Evolutionary conservation across 1,284 basidiomycete species (phyloP).

Genomic region (Sporisorium exsertum): DNA sequence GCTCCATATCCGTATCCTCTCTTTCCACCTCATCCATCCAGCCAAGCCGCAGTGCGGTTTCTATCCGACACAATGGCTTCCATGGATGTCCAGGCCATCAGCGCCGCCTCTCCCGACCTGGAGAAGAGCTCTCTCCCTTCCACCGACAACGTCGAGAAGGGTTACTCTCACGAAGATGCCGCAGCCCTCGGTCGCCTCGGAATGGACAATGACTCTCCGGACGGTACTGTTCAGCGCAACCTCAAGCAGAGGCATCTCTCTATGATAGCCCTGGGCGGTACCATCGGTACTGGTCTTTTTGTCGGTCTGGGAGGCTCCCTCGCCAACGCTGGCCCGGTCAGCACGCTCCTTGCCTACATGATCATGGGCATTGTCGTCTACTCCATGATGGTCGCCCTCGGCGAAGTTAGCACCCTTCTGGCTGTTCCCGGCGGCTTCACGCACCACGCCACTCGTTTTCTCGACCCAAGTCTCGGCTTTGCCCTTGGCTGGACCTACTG

Average conservation of each 20-base stretch:
- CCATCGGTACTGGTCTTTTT: slow-evolving; percentile 73
- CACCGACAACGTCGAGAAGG: slow-evolving; percentile 27
- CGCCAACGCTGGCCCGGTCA: slow-evolving; percentile 71
- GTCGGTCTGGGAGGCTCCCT: slow-evolving; percentile 78
- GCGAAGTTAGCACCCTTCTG: slow-evolving; percentile 73
- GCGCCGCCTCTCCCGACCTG: slow-evolving; percentile 23
- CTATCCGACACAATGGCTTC: slow-evolving; percentile 17
- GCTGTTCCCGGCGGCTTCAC: slow-evolving; percentile 79
- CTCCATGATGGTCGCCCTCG: slow-evolving; percentile 70
- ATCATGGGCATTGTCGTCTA: slow-evolving; percentile 65
- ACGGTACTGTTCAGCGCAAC: slow-evolving; percentile 41
- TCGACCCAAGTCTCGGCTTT: slow-evolving; percentile 79
- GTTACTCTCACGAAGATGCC: slow-evolving; percentile 9
- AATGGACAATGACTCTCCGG: slow-evolving; percentile 33
- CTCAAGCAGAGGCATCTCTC: slow-evolving; percentile 59
- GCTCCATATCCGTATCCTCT: neutral
- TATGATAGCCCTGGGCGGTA: slow-evolving; percentile 64
- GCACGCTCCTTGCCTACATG: slow-evolving; percentile 69
- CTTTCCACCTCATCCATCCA: neutral
- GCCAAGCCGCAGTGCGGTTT: neutral
- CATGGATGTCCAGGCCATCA: slow-evolving; percentile 11
- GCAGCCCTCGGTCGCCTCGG: slow-evolving; percentile 33
- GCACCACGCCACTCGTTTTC: slow-evolving; percentile 81
- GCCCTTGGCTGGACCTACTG: slow-evolving; percentile 77
- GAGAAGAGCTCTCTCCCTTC: slow-evolving; percentile 35